These are phyloP conservation scores for Serendipita sp. DNA, from an alignment of 1,284 basidiomycete genomes.

Conservation along the genomic window DNA sequence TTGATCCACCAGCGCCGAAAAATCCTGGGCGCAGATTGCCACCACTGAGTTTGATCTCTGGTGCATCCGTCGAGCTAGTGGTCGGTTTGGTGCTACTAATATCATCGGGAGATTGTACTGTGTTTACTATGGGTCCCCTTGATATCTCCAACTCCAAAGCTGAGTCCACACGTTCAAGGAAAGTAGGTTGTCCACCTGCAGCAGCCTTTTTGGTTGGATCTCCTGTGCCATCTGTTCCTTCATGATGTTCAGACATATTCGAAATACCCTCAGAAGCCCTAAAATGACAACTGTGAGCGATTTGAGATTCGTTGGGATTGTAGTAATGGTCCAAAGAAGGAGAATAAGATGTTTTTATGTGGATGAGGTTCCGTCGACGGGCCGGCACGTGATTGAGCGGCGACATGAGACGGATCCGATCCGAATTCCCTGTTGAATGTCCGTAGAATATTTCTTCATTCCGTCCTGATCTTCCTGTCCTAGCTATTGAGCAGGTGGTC, in stretches of 20 bases:
- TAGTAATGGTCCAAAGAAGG: too few species aligned
- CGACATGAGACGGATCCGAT: too few species aligned
- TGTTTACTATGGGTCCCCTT: neutral
- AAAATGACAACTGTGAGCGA: neutral
- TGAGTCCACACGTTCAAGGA: neutral
- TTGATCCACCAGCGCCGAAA: neutral
- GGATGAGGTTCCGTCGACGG: too few species aligned
- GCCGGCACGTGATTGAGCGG: neutral
- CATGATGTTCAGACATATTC: neutral
- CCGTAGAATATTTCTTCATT: neutral
- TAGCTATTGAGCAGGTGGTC: neutral
- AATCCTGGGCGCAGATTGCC: conserved; percentile 4
- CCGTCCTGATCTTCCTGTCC: too few species aligned
- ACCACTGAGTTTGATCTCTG: neutral
- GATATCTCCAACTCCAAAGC: neutral
- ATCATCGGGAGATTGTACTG: neutral
- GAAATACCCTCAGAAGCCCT: neutral
- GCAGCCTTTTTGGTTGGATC: neutral
- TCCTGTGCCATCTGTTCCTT: neutral
- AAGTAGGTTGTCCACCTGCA: neutral
- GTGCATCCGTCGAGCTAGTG: neutral
- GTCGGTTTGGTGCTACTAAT: neutral
- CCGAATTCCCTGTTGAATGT: neutral
- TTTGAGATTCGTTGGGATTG: too few species aligned
- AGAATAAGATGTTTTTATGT: too few species aligned